These are phyloP conservation scores for Oidiodendron maius DNA, from an alignment of 495 filamentous ascomycete genomes.

Conservation along the genomic window DNA sequence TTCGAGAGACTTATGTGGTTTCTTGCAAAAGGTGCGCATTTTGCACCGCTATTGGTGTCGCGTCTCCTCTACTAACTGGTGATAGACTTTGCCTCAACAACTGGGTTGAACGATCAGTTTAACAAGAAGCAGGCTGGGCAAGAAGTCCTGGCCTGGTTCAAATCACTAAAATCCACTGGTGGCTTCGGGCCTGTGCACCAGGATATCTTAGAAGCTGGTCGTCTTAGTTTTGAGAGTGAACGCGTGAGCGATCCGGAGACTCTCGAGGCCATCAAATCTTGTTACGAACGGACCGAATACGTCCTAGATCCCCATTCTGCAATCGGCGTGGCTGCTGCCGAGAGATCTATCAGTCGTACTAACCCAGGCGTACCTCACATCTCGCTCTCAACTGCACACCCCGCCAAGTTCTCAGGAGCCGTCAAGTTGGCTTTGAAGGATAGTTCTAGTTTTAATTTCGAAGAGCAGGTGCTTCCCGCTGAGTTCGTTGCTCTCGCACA, in stretches of 20 bases:
- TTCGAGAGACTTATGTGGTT: conserved; percentile 97
- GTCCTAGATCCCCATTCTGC: conserved; percentile 90
- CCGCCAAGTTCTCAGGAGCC: conserved; percentile 82
- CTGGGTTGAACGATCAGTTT: conserved; percentile 51
- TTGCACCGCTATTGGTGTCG: background rate
- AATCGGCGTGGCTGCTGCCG: conserved; percentile 69
- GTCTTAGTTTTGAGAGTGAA: conserved; percentile 71
- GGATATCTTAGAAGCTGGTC: conserved; percentile 58
- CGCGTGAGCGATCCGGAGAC: conserved; percentile 77
- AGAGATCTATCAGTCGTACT: conserved; percentile 52
- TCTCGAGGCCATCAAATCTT: conserved; percentile 59
- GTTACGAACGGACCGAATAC: conserved; percentile 58
- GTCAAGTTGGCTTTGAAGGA: conserved; percentile 69
- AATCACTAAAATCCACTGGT: conserved; percentile 67
- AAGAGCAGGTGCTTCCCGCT: conserved; percentile 59
- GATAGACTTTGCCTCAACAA: conserved; percentile 34
- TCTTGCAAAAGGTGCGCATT: conserved; percentile 50
- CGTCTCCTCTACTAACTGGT: background rate
- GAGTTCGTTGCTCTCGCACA: conserved; percentile 71
- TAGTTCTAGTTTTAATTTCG: conserved; percentile 62
- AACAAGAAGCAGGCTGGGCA: conserved; percentile 56
- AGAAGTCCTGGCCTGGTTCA: conserved; percentile 65
- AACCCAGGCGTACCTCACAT: conserved; percentile 52
- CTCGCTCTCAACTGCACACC: conserved; percentile 85
- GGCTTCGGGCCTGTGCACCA: conserved; percentile 67